Evolutionary conservation across 148 eudicot species (phyloP).

Genomic region (Rheum nobile): DNA sequence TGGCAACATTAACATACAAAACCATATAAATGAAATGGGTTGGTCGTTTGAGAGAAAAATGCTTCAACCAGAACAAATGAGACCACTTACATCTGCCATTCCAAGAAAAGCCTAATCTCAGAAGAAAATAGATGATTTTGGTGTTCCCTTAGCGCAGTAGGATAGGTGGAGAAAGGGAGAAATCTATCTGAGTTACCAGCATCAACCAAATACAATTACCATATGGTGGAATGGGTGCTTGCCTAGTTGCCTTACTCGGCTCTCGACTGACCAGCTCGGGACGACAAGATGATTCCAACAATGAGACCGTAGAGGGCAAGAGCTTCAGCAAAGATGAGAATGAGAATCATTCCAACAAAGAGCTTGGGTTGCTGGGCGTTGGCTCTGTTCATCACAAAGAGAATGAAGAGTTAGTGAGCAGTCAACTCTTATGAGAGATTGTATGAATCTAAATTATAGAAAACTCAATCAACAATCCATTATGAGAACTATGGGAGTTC

Average conservation of each 20-base stretch:
- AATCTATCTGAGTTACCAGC: neutral
- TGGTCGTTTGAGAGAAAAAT: neutral
- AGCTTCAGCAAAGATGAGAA: slow-evolving; percentile 17
- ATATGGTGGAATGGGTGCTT: neutral
- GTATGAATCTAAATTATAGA: too few species aligned
- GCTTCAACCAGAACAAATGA: slow-evolving; percentile 2
- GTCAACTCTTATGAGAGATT: neutral
- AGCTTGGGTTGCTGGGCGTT: slow-evolving; percentile 19
- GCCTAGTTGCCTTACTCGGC: slow-evolving; percentile 10
- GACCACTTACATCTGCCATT: neutral
- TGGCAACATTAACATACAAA: slow-evolving; percentile 1
- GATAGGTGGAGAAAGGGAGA: neutral
- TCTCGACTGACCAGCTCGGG: slow-evolving; percentile 17
- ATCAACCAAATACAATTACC: neutral
- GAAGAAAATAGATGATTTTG: neutral
- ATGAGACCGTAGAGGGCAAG: slow-evolving; percentile 19
- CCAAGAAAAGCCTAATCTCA: neutral
- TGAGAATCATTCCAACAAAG: slow-evolving; percentile 18
- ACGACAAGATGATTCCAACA: slow-evolving; percentile 19
- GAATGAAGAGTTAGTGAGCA: neutral
- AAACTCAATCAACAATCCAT: neutral
- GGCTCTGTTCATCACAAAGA: slow-evolving; percentile 11
- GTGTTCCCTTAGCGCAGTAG: neutral
- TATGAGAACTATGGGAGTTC: neutral
- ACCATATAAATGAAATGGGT: neutral